Evolutionary conservation across 345 rosid species (phyloP), one percentile per base, ranked within the genome.

Genomic region (Eucalyptus regnans): DNA sequence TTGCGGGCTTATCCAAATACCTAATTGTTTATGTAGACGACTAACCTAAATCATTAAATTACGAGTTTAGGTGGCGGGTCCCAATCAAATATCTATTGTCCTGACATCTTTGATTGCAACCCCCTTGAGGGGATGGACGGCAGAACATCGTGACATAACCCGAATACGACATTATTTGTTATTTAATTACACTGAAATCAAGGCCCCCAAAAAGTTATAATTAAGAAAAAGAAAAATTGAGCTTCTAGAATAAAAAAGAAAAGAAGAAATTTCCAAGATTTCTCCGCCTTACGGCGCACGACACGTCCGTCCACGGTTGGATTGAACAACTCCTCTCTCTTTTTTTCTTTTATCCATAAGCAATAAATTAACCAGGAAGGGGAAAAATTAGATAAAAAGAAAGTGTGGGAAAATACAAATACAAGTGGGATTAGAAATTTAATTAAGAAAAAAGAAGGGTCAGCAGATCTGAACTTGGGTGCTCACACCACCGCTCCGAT

Each of bases 401-500:
- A 37, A 49, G 20, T 6, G 50, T 29, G 41, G 31, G 50, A 56
- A 80, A 52, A 41, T 15, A 89, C 48, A 64, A 50, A 9, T 22
- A 15, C 62, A 46, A 62, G 33, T 58, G 62, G 64, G 46, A 52
- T 68, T 79, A 37, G 11, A 29, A 25, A 52, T 41, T 79, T 41
- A 71, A 71, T 54, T 20, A 86, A 56, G 54, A 31, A 66, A 27
- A 79, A 79, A 81, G 31, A 16, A 48, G 46, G 12, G 89, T 90
- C 86, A 90, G 89, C n/a, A 90, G 86, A 86, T 85, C 89, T 88
- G 89, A 85, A 84, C 90, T 76, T 79, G 62, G 51, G 86, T 68
- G 88, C 29, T 87, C 86, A 90, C 60, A n/a, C 90, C 93, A 88
- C 92, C 92, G 92, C 96, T 97, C 88, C 96, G 90, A 86, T 91